phyloP scores from a whole-genome alignment of 2,329 filamentous ascomycete species.

The Aspergillus flavus region DNA sequence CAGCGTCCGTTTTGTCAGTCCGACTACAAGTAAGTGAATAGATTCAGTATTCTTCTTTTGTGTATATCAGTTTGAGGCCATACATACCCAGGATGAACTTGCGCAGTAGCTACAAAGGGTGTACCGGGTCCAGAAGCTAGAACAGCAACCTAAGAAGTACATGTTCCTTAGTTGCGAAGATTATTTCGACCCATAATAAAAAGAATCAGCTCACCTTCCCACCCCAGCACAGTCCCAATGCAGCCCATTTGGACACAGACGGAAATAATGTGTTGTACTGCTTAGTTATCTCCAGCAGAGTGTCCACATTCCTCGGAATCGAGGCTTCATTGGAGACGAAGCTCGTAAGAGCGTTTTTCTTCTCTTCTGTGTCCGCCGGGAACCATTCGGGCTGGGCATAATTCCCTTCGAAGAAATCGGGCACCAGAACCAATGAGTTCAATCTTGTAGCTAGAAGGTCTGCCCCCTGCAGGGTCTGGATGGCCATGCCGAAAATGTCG shows the following conservation, averaged over 20 bases:
- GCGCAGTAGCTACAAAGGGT: constrained; percentile 51
- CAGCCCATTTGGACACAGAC: constrained; percentile 60
- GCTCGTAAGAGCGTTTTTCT: constrained; percentile 58
- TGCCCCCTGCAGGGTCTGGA: constrained; percentile 70
- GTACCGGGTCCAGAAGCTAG: constrained; percentile 54
- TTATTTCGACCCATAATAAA: too few species aligned
- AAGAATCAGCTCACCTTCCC: constrained; percentile 59
- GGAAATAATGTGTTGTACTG: constrained; percentile 57
- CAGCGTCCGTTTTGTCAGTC: constrained; percentile 61
- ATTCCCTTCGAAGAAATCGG: constrained; percentile 50
- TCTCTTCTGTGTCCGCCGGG: constrained; percentile 66
- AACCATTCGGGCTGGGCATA: constrained; percentile 49
- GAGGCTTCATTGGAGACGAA: constrained; percentile 57
- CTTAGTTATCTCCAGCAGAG: constrained; percentile 40
- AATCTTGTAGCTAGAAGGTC: constrained; percentile 52
- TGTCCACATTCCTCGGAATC: constrained; percentile 29
- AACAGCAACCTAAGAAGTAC: constrained; percentile 27
- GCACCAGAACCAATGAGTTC: constrained; percentile 46
- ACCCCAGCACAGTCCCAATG: constrained; percentile 71
- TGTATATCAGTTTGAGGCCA: background rate
- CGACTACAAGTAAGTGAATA: constrained; percentile 11
- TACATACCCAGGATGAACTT: constrained; percentile 40
- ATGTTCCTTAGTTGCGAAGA: background rate
- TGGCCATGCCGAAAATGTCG: constrained; percentile 68
- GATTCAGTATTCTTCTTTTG: background rate